Evolutionary conservation across 306 rosid species (phyloP).

Genomic region (Benincasa hispida): DNA sequence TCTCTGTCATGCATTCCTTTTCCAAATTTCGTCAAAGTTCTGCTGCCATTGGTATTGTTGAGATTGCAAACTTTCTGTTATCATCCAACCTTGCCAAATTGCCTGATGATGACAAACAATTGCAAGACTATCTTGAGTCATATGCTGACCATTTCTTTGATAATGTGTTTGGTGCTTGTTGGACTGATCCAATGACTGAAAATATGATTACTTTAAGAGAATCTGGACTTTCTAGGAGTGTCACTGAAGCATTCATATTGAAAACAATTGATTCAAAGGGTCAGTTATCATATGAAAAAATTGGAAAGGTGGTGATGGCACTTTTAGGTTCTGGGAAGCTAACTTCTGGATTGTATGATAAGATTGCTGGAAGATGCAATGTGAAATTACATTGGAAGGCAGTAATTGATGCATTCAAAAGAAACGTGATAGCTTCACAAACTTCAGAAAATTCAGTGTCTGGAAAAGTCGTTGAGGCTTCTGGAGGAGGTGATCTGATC

Average conservation of each 20-base stretch:
- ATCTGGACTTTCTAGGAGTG: slow-evolving; percentile 8
- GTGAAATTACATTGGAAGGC: slow-evolving; percentile 19
- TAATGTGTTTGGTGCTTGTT: slow-evolving; percentile 23
- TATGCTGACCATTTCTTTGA: slow-evolving; percentile 12
- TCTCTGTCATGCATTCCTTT: background rate
- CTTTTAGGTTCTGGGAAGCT: slow-evolving; percentile 27
- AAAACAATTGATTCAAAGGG: slow-evolving; percentile 7
- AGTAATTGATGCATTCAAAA: slow-evolving; percentile 13
- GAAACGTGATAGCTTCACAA: background rate
- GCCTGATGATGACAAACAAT: background rate
- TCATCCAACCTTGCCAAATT: background rate
- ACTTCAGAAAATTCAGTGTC: background rate
- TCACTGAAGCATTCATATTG: slow-evolving; percentile 15
- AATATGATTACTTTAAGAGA: slow-evolving; percentile 32
- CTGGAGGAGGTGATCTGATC: slow-evolving; percentile 1
- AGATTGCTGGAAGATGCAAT: slow-evolving; percentile 4
- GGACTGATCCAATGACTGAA: slow-evolving; percentile 20
- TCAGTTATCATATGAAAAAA: slow-evolving; percentile 20
- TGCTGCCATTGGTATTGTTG: background rate
- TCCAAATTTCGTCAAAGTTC: slow-evolving; percentile 1
- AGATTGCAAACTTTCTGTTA: slow-evolving; percentile 4
- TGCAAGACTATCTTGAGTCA: background rate
- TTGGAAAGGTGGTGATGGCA: slow-evolving; percentile 36
- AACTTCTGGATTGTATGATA: background rate
- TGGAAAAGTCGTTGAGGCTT: background rate